These are phyloP conservation scores for Wickerhamomyces ciferrii DNA, from an alignment of 805 yeast genomes.

Conservation along the genomic window DNA sequence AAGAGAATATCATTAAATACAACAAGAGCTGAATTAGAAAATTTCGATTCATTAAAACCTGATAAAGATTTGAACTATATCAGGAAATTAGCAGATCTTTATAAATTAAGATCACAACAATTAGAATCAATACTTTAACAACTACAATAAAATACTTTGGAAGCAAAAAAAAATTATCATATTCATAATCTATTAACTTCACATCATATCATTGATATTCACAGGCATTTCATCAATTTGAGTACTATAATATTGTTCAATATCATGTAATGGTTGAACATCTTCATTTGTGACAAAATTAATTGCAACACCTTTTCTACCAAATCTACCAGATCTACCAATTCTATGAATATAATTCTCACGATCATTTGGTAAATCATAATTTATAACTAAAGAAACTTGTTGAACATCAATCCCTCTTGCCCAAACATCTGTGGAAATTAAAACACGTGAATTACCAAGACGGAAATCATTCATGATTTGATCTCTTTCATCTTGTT, in stretches of 20 bases:
- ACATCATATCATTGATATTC: constrained; percentile 48
- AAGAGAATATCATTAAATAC: constrained; percentile 19
- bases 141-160: background rate
- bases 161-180: too few species aligned
- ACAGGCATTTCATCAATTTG: constrained; percentile 78
- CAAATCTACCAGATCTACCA: constrained; percentile 98
- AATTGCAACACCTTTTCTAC: constrained; percentile 97
- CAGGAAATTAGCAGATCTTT: constrained; percentile 14
- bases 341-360: constrained; percentile 97
- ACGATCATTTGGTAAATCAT: constrained; percentile 87
- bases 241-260: constrained; percentile 69
- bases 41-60: constrained; percentile 5
- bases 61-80: constrained; percentile 9
- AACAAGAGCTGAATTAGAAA: constrained; percentile 13
- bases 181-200: too few species aligned
- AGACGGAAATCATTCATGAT: constrained; percentile 95
- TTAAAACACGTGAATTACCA: constrained; percentile 89
- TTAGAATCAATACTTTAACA: constrained; percentile 5
- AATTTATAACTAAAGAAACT: constrained; percentile 91
- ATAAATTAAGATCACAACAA: constrained; percentile 15
- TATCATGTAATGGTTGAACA: constrained; percentile 63
- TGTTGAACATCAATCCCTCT: constrained; percentile 99
- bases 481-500: constrained; percentile 89
- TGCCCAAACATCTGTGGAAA: constrained; percentile 96
- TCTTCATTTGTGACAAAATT: constrained; percentile 87